Evolutionary conservation across 2,329 filamentous ascomycete genomes (phyloP), one percentile per base, ranked within the genome.

Genomic region (Penicillium sp.): DNA sequence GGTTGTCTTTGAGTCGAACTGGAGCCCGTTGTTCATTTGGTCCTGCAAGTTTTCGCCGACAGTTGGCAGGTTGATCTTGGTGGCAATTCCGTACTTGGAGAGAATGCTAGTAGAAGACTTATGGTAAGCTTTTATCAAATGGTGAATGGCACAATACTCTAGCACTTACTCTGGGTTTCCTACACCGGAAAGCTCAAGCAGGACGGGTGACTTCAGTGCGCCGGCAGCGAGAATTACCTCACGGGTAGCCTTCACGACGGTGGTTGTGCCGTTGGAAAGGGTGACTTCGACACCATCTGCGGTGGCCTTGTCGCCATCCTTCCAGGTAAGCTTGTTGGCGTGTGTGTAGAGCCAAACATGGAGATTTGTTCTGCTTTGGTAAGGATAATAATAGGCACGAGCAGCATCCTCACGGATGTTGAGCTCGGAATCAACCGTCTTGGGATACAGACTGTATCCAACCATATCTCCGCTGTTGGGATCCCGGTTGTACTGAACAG

Each of bases 201-300:
- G 74, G 66, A 78, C 80, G 8, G 80, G 85, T 5, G 81, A 84
- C 63, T 79, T 79, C 47, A 82, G 71, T 22, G 80, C 78, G 0
- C 86, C 86, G 0, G 84, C 84, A 1, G 82, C 80, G 2, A 88
- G 69, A 43, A 88, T 79, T 10, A 87, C 78, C 61, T 88, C 85
- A 46, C 69, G 69, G 38, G 59, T 65, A 60, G 65, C 74, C n/a
- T 62, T 74, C 12, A 75, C 67, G 0, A 56, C 51, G 12, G 50
- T 53, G 1, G 56, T 57, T 5, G 52, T 64, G 33, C 67, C 66
- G 54, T 69, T 64, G n/a, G 50, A 45, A 19, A 52, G 33, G 6
- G 61, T 70, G 11, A 74, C 59, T 31, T 68, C 62, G 5, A 72
- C 71, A 16, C 69, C 72, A 28, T 55, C 59, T 14, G 67, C 67